A percentile compares a stretch with the other conserved stretches of the same genome.
phyloP scores from a whole-genome alignment of 139 green algal species.

The Pedinophyceae sp. region DNA sequence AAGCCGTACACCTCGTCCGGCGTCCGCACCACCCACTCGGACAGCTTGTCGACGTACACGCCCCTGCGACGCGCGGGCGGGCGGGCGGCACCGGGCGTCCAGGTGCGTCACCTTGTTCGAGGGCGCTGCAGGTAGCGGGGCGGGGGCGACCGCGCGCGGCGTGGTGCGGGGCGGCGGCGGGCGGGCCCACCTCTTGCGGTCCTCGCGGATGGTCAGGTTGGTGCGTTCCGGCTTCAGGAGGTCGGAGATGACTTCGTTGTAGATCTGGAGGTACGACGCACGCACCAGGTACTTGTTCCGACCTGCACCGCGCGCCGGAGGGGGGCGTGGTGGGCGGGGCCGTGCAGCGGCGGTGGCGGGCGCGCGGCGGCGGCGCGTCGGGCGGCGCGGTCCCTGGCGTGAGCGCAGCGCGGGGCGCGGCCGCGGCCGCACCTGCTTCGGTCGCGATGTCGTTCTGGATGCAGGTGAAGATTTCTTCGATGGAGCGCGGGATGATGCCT shows the following conservation, averaged over 20 bases:
- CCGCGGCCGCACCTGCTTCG: conserved; percentile 32
- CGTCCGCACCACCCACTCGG: conserved; percentile 83
- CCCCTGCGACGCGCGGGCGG: too few species aligned
- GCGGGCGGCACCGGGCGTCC: too few species aligned
- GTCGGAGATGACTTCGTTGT: conserved; percentile 93
- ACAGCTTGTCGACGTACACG: conserved; percentile 42
- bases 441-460: conserved; percentile 66
- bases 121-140: too few species aligned
- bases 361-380: not conserved
- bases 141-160: too few species aligned
- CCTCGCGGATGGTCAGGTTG: conserved; percentile 70
- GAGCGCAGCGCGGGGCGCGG: too few species aligned
- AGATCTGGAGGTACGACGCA: conserved; percentile 86
- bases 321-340: not conserved
- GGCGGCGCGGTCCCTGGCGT: not conserved
- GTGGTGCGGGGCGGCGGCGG: too few species aligned
- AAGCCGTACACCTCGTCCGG: conserved; percentile 67
- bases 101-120: too few species aligned
- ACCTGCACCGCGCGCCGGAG: not conserved
- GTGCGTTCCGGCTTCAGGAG: conserved; percentile 75
- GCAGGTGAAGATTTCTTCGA: conserved; percentile 84
- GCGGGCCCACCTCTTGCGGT: too few species aligned
- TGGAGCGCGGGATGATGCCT: conserved; percentile 81
- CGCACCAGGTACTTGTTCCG: conserved; percentile 83
- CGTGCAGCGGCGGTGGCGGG: not conserved